These are phyloP conservation scores for Cutaneotrichosporon sp. DNA, from an alignment of 1,284 basidiomycete species.

Conservation along the genomic window DNA sequence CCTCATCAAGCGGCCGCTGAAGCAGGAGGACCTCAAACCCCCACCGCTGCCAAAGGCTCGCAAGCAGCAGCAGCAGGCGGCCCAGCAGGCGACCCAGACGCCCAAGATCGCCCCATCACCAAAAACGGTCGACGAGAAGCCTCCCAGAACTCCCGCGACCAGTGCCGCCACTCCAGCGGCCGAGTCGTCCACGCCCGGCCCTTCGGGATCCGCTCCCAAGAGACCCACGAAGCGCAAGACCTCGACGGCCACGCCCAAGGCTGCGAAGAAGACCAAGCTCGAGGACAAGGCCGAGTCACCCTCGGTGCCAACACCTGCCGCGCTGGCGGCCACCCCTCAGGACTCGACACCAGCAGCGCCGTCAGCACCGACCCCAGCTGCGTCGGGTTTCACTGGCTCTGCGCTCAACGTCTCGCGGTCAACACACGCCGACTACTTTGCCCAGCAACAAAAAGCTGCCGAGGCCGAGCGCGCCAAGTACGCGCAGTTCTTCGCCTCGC, in stretches of 20 bases:
- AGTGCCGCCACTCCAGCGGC: constrained; percentile 12
- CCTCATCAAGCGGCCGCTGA: constrained; percentile 27
- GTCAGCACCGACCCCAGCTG: constrained; percentile 14
- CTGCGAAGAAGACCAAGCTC: constrained; percentile 18
- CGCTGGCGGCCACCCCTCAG: constrained; percentile 5
- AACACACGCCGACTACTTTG: constrained; percentile 26
- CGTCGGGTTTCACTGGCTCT: constrained; percentile 20
- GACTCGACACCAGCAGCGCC: constrained; percentile 9
- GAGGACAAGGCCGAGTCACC: constrained; percentile 18
- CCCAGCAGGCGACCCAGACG: background rate
- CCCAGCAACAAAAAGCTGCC: constrained; percentile 23
- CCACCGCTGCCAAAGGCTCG: constrained; percentile 21
- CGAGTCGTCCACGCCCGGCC: constrained; percentile 10
- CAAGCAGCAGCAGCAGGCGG: constrained; percentile 3
- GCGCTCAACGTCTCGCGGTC: constrained; percentile 18
- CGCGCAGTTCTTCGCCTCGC: constrained; percentile 18
- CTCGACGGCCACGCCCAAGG: constrained; percentile 20
- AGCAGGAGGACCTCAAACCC: constrained; percentile 29
- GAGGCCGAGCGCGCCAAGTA: constrained; percentile 17
- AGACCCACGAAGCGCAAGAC: constrained; percentile 21
- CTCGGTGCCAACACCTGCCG: background rate
- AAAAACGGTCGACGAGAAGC: constrained; percentile 12
- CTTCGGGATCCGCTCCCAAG: constrained; percentile 6
- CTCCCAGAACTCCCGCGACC: constrained; percentile 18
- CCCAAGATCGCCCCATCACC: constrained; percentile 17